Conservation (phyloP, 768 basidiomycete genomes). For the Pholiota conissans region DNA sequence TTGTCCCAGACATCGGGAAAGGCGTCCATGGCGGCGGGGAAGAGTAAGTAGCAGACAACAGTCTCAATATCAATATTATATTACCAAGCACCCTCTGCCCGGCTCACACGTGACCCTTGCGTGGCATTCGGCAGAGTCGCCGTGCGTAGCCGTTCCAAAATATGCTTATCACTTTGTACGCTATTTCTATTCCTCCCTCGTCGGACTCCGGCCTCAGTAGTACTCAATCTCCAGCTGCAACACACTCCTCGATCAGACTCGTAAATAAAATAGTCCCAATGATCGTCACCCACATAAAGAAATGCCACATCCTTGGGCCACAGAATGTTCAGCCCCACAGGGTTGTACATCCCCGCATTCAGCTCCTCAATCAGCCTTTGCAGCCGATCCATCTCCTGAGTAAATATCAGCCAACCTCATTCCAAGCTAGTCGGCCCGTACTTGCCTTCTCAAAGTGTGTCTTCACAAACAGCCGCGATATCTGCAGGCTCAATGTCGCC, state of each 20-base stretch:
- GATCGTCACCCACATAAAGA: constrained; percentile 73
- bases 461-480: constrained; percentile 65
- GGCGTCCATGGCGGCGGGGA: constrained; percentile 45
- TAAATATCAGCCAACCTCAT: background rate
- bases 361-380: constrained; percentile 60
- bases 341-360: constrained; percentile 79
- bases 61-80: constrained; percentile 5
- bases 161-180: background rate
- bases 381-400: constrained; percentile 77
- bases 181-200: background rate
- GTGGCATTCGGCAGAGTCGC: constrained; percentile 6
- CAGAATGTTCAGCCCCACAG: constrained; percentile 82
- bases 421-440: too few relatives aligned
- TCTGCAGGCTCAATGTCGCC: constrained; percentile 77
- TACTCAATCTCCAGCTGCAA: constrained; percentile 92
- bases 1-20: constrained; percentile 61
- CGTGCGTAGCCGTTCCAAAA: constrained; percentile 1
- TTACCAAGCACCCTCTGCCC: constrained; percentile 19
- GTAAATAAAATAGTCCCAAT: constrained; percentile 5
- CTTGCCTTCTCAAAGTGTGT: constrained; percentile 90
- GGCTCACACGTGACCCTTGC: constrained; percentile 11
- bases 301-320: constrained; percentile 87
- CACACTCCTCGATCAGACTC: constrained; percentile 1
- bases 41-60: constrained; percentile 2
- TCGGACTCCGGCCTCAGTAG: constrained; percentile 38